Evolutionary conservation across 2,329 filamentous ascomycete species (phyloP), one percentile per base, ranked within the genome.

Genomic region (Exophiala bonariae): DNA sequence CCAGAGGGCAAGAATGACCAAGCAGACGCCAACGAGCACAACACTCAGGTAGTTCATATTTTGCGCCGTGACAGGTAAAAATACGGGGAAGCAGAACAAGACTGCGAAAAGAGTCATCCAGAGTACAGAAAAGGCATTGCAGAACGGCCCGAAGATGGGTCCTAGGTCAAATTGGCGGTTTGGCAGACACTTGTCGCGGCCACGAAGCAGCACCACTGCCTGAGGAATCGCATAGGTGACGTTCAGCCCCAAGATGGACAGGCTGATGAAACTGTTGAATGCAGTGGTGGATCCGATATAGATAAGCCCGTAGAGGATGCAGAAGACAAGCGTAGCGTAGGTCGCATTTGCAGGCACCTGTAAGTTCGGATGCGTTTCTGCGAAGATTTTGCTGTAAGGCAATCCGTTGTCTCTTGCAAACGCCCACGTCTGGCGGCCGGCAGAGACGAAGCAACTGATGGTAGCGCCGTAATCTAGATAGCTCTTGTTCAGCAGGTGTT

Each of bases 221-320:
- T 76, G 66, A 0, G 74, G 75, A 30, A 75, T 67, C 3, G 70
- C 55, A 47, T 77, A 76, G 0, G 71, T 69, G 19, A 73, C 54
- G 52, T 72, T 73, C 63, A 78, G 75, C 4, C 74, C 54, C 1
- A 68, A 63, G 31, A 77, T 74, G 14, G 74, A 74, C 28, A 75
- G 80, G 17, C 77, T 77, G 3, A 79, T 73, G 20, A 82, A 72
- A 55, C 77, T 76, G 52, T 73, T 69, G 62, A 82, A 81, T 2
- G 78, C 79, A 5, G 47, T 39, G n/a, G 34, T 39, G 19, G 37
- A 37, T 22, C 33, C 50, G 10, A 50, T 34, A 30, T 54, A 78
- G 5, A 78, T 59, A 34, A 72, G 67, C 0, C 76, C 76, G 3
- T 77, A 55, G 4, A 71, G 53, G 16, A 45, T 39, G 23, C 14